Percentiles rank a stretch among this genome's conserved stretches.
phyloP scores from a whole-genome alignment of 2,329 filamentous ascomycete species.

The Colletotrichum costaricense region DNA sequence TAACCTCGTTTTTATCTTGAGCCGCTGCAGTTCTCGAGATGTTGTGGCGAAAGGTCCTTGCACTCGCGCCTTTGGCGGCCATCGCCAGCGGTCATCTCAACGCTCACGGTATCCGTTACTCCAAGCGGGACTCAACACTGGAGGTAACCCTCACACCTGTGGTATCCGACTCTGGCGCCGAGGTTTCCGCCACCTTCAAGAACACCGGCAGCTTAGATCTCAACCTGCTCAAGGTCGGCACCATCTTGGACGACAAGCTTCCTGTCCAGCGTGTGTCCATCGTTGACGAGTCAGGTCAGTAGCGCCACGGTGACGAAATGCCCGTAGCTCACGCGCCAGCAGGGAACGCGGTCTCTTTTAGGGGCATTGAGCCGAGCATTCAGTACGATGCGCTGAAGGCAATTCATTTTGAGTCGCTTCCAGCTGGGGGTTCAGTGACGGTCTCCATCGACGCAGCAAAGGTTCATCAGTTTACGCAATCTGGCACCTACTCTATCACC shows the following conservation, averaged over 20 bases:
- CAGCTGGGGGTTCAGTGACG: constrained; percentile 30
- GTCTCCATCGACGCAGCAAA: constrained; percentile 33
- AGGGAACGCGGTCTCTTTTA: constrained; percentile 29
- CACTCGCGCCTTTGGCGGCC: neutral
- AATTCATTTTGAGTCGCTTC: neutral
- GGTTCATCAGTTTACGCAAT: constrained; percentile 35
- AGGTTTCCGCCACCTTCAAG: neutral
- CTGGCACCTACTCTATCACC: constrained; percentile 36
- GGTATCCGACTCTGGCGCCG: neutral
- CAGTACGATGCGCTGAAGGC: constrained; percentile 36
- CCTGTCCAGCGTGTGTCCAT: constrained; percentile 7
- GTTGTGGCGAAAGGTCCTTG: neutral
- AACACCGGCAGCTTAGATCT: constrained; percentile 27
- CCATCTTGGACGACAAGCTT: constrained; percentile 36
- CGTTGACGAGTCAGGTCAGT: neutral
- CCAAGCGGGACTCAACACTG: neutral
- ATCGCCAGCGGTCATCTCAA: neutral
- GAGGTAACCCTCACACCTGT: neutral
- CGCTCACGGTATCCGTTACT: neutral
- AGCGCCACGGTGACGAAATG: neutral
- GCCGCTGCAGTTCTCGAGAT: neutral
- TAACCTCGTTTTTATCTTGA: neutral
- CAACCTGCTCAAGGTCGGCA: constrained; percentile 39
- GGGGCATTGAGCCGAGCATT: constrained; percentile 38
- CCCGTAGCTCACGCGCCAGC: too few species aligned